Base-by-base conservation (phyloP, 208 protist species). In the Naegleria fowleri region DNA sequence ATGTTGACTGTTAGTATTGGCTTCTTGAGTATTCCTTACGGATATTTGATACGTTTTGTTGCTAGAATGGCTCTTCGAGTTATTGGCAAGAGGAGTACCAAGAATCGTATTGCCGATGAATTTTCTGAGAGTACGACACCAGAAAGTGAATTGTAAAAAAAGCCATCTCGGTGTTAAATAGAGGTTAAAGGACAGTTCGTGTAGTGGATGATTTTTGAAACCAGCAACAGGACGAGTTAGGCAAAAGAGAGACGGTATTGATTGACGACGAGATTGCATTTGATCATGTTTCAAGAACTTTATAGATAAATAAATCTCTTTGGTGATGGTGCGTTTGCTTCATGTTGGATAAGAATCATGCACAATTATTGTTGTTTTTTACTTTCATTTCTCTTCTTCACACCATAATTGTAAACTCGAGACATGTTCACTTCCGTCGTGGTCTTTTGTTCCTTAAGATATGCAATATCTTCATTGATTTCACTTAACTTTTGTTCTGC, bases 401-500 rank as follows among this genome's bases (percentile, higher is more conserved):
- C 86, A 90, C 94, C 93, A 59, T 90, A 93, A 43, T 94, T 94
- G 58, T 94, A 93, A 76, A 94, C 59, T 76, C 93, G 16, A 15
- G 40, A 13, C 22, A 94, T 95, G 76, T 59, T 95, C 13, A 96
- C 94, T 92, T 96, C 95, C 5, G 91, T 94, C 9, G 93, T 96
- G 13, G 94, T 96, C 36, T 95, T 95, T 90, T 96, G 94, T 89
- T 96, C 94, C 48, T 96, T 96, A n/a, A 96, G 76, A 88, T 94
- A 96, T 75, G 92, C 93, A 48, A 95, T 75, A 92, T 96, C 95
- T 75, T 93, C 76, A 76, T 94, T 91, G 3, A 92, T 86, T 13
- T 94, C 91, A 13, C 39, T 51, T n/a, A 96, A 79, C 84, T 91
- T 90, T 85, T 90, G 83, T 40, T 94, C 79, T 22, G 90, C 91